phyloP scores from a whole-genome alignment of 129 eudicot genomes.

The Rutidosis leptorrhynchoides region DNA sequence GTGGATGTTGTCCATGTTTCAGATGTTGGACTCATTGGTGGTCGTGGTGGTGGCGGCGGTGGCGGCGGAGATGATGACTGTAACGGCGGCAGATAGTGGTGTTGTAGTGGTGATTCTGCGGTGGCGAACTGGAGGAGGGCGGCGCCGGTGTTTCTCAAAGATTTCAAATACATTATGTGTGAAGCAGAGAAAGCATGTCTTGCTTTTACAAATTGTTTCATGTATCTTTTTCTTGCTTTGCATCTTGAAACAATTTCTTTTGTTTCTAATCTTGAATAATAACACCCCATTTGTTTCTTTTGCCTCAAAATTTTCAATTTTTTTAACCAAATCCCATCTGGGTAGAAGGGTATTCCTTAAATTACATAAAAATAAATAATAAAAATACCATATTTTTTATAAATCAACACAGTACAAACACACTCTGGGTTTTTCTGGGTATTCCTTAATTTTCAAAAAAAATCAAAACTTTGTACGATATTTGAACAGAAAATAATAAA shows the following conservation, averaged over 20 bases:
- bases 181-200: constrained; percentile 72
- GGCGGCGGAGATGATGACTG: constrained; percentile 33
- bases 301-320: constrained; percentile 6
- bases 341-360: constrained; percentile 18
- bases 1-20: constrained; percentile 62
- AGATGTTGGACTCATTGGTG: constrained; percentile 65
- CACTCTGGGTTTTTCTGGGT: constrained; percentile 20
- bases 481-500: constrained; percentile 4
- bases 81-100: constrained; percentile 17
- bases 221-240: constrained; percentile 73
- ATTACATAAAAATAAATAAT: neutral
- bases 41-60: constrained; percentile 54
- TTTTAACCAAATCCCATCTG: constrained; percentile 27
- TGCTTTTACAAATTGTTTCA: constrained; percentile 84
- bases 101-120: constrained; percentile 59
- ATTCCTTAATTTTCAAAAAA: constrained; percentile 9
- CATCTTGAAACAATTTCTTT: constrained; percentile 88
- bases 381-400: neutral
- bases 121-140: constrained; percentile 86
- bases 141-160: constrained; percentile 69
- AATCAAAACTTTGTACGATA: neutral
- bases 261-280: constrained; percentile 68
- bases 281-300: constrained; percentile 63
- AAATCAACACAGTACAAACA: neutral
- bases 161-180: constrained; percentile 60